phyloP scores from a whole-genome alignment of 2,329 filamentous ascomycete genomes.

The Pseudogymnoascus sp. region DNA sequence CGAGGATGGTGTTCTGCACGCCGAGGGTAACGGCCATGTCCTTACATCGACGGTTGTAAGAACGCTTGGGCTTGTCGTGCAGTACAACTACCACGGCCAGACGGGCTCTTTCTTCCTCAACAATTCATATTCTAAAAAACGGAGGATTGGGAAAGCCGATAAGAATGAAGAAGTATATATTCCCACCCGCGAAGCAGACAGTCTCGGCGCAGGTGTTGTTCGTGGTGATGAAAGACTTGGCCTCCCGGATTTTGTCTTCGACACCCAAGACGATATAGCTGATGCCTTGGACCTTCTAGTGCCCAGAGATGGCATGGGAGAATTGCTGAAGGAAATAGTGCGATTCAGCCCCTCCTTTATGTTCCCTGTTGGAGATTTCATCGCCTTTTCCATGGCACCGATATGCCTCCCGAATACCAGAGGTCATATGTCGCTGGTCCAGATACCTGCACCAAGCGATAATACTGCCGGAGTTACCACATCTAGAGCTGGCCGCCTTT shows the following conservation, averaged over 20 bases:
- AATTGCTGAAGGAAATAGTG: constrained; percentile 12
- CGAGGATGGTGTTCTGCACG: constrained; percentile 24
- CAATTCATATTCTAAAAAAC: neutral
- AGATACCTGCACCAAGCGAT: constrained; percentile 22
- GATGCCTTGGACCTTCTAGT: constrained; percentile 14
- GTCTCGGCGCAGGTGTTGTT: constrained; percentile 18
- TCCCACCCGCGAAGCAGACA: constrained; percentile 15
- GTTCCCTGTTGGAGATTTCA: constrained; percentile 18
- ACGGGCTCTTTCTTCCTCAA: constrained; percentile 2
- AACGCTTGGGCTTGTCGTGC: constrained; percentile 21
- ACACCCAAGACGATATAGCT: constrained; percentile 18
- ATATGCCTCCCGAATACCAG: constrained; percentile 9
- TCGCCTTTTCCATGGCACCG: constrained; percentile 15
- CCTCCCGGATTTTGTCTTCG: constrained; percentile 16
- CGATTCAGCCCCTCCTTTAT: constrained; percentile 15
- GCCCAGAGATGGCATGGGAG: constrained; percentile 13
- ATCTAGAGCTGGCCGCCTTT: constrained; percentile 15
- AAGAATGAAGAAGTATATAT: constrained; percentile 21
- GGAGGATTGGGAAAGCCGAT: neutral
- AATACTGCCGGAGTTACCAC: constrained; percentile 19
- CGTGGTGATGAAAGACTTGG: constrained; percentile 13
- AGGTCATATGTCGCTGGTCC: constrained; percentile 13
- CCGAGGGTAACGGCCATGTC: constrained; percentile 31
- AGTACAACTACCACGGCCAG: constrained; percentile 18
- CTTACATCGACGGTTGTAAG: constrained; percentile 28